Conservation (phyloP, 1,284 basidiomycete species). For the Malassezia equina region DNA sequence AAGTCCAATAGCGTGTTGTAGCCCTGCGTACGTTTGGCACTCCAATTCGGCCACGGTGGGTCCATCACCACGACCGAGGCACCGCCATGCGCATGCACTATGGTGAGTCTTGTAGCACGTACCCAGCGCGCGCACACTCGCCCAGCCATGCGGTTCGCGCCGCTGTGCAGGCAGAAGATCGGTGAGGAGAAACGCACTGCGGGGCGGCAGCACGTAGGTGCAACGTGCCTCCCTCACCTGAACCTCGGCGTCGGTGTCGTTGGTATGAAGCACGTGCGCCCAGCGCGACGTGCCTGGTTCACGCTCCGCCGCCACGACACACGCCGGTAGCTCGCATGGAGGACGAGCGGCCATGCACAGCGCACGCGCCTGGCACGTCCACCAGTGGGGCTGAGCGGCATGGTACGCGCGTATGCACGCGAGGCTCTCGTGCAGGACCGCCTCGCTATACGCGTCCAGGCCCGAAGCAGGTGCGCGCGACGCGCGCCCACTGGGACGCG, state of each 20-base stretch:
- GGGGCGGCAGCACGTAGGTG: constrained; percentile 1
- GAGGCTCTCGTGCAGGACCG: background rate
- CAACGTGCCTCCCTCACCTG: background rate
- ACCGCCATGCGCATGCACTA: constrained; percentile 1
- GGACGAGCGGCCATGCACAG: background rate
- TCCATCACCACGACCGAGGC: constrained; percentile 18
- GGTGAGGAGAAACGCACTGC: constrained; percentile 12
- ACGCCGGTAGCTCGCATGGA: background rate
- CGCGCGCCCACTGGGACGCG: background rate
- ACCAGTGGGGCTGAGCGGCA: background rate
- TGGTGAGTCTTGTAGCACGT: background rate
- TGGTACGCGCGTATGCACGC: background rate
- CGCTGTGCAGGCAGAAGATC: constrained; percentile 1
- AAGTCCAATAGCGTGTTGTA: constrained; percentile 15
- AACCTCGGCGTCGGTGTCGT: background rate
- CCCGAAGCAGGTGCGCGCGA: background rate
- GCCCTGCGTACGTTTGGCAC: constrained; percentile 8
- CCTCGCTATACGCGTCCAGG: background rate
- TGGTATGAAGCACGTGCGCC: background rate
- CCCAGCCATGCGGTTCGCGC: constrained; percentile 4
- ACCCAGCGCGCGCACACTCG: constrained; percentile 1
- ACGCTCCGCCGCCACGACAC: background rate
- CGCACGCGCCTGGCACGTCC: background rate
- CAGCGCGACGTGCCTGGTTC: background rate
- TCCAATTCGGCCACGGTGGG: constrained; percentile 20